phyloP scores from a whole-genome alignment of 2,329 filamentous ascomycete genomes.

The Colletotrichum magnum region DNA sequence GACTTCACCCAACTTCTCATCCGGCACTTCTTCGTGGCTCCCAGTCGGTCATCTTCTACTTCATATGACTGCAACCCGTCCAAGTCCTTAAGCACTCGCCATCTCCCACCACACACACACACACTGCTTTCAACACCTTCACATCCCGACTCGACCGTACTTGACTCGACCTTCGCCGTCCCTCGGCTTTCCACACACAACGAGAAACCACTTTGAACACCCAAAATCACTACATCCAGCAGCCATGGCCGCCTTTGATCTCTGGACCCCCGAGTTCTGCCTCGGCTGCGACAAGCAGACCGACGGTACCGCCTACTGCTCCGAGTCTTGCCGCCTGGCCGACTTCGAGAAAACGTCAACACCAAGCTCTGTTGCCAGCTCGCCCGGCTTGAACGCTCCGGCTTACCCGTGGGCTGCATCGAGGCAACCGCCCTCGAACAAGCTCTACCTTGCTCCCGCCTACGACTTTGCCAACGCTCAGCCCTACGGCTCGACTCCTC shows the following conservation, averaged over 20 bases:
- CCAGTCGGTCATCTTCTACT: constrained; percentile 36
- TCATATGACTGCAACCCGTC: constrained; percentile 31
- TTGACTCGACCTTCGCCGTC: constrained; percentile 1
- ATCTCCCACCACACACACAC: not conserved
- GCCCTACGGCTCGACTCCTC: constrained; percentile 67
- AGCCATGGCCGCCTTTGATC: constrained; percentile 52
- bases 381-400: constrained; percentile 65
- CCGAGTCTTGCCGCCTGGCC: constrained; percentile 88
- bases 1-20: constrained; percentile 40
- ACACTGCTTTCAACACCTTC: not conserved
- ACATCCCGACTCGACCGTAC: too few relatives aligned
- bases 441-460: constrained; percentile 80
- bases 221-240: constrained; percentile 3
- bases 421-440: constrained; percentile 52
- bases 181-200: not conserved
- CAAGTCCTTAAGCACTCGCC: constrained; percentile 15
- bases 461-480: constrained; percentile 80
- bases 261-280: constrained; percentile 93
- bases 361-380: constrained; percentile 70
- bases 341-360: constrained; percentile 83
- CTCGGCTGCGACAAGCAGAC: constrained; percentile 94
- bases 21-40: constrained; percentile 31
- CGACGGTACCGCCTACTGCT: constrained; percentile 87
- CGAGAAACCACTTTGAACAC: not conserved
- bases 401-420: constrained; percentile 64